Evolutionary conservation across 1,139 yeast genomes (phyloP).

Genomic region (Suhomyces taliae): DNA sequence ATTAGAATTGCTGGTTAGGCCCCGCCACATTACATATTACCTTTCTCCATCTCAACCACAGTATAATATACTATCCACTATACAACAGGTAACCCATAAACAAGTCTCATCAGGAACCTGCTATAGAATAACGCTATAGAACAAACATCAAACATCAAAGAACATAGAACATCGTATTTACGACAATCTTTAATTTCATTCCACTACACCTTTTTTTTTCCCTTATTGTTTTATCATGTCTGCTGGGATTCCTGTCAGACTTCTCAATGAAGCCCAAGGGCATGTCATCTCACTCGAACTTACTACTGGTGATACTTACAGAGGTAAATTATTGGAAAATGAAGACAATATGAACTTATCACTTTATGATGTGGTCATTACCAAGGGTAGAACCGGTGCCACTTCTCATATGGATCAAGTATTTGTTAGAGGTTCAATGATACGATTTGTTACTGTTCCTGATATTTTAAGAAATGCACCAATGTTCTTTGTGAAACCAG

Average conservation of each 20-base stretch:
- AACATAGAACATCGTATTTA: no score
- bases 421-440: slow-evolving; percentile 88
- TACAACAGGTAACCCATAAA: no score
- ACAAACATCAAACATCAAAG: no score
- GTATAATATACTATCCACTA: no score
- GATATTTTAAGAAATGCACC: slow-evolving; percentile 89
- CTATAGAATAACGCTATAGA: no score
- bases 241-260: slow-evolving; percentile 80
- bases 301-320: slow-evolving; percentile 79
- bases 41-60: not conserved
- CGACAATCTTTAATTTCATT: not conserved
- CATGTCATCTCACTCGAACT: slow-evolving; percentile 84
- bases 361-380: slow-evolving; percentile 76
- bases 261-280: slow-evolving; percentile 87
- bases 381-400: slow-evolving; percentile 64
- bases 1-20: not conserved
- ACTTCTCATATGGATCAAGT: slow-evolving; percentile 81
- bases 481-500: slow-evolving; percentile 65
- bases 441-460: slow-evolving; percentile 81
- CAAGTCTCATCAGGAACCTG: no score
- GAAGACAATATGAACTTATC: slow-evolving; percentile 96
- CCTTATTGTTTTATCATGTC: slow-evolving; percentile 30
- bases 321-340: slow-evolving; percentile 82
- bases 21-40: not conserved
- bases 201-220: not conserved